A percentile compares a stretch with the other conserved stretches of the same genome.
These are phyloP conservation scores for Hansenula sp. DNA, from an alignment of 1,139 yeast genomes.

Conservation along the genomic window DNA sequence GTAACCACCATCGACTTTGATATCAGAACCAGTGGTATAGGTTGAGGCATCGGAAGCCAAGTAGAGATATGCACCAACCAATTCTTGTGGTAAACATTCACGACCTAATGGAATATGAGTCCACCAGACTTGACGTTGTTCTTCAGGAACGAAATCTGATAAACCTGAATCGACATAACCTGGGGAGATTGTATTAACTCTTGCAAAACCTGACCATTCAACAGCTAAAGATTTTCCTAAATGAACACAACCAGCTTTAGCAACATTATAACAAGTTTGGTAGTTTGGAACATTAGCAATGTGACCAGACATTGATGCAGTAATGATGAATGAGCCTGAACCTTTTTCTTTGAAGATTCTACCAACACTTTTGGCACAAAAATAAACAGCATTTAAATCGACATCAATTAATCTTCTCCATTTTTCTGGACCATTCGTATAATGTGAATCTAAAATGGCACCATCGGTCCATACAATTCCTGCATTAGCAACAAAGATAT, in stretches of 20 bases:
- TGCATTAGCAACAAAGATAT: slow-evolving; percentile 85
- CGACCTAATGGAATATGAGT: slow-evolving; percentile 77
- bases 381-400: slow-evolving; percentile 74
- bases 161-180: slow-evolving; percentile 79
- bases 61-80: slow-evolving; percentile 83
- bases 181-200: slow-evolving; percentile 83
- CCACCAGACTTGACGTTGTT: slow-evolving; percentile 61
- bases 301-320: slow-evolving; percentile 91
- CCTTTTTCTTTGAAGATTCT: slow-evolving; percentile 66
- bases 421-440: slow-evolving; percentile 46
- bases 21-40: slow-evolving; percentile 82
- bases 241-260: slow-evolving; percentile 83
- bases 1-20: slow-evolving; percentile 86
- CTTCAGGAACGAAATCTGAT: slow-evolving; percentile 53
- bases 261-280: slow-evolving; percentile 88
- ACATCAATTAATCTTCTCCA: slow-evolving; percentile 71
- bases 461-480: slow-evolving; percentile 88
- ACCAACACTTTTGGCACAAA: slow-evolving; percentile 72
- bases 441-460: slow-evolving; percentile 52
- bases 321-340: slow-evolving; percentile 72
- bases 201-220: slow-evolving; percentile 86
- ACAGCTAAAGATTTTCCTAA: slow-evolving; percentile 80
- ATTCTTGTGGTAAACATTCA: slow-evolving; percentile 72
- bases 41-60: slow-evolving; percentile 82
- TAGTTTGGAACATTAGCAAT: slow-evolving; percentile 85